Evolutionary conservation across 2,329 filamentous ascomycete species (phyloP).

Genomic region (Apiospora arundinis): DNA sequence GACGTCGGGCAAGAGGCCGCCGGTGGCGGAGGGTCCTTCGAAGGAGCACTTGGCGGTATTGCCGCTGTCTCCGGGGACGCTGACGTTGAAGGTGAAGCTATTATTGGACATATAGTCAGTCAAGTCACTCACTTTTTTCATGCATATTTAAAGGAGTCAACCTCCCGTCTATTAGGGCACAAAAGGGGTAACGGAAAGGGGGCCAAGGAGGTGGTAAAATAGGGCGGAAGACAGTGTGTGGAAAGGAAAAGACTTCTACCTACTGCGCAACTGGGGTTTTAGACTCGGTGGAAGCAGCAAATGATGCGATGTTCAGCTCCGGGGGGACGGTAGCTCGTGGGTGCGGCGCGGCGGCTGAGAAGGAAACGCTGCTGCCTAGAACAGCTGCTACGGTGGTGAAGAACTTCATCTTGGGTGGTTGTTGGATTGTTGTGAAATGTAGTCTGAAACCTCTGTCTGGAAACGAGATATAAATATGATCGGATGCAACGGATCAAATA

Average conservation of each 20-base stretch:
- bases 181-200: neutral
- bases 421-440: neutral
- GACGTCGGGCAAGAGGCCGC: conserved; percentile 30
- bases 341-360: neutral
- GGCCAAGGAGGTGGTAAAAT: neutral
- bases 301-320: neutral
- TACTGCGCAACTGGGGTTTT: neutral
- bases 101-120: neutral
- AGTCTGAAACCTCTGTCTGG: neutral
- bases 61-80: conserved; percentile 24
- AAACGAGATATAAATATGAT: neutral
- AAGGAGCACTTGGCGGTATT: conserved; percentile 31
- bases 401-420: neutral
- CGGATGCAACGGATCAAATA: neutral
- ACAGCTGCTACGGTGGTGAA: neutral
- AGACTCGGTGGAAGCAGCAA: neutral
- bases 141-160: too few relatives aligned
- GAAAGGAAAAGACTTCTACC: neutral
- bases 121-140: neutral
- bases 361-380: neutral
- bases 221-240: too few relatives aligned
- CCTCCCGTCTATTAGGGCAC: neutral
- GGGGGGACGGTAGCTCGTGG: neutral
- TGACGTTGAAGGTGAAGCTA: conserved; percentile 33
- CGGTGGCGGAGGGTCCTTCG: conserved; percentile 29